A percentile compares a stretch with the other conserved stretches of the same genome.
Evolutionary conservation across 2,329 filamentous ascomycete genomes (phyloP).

Genomic region (Diaporthe eres): DNA sequence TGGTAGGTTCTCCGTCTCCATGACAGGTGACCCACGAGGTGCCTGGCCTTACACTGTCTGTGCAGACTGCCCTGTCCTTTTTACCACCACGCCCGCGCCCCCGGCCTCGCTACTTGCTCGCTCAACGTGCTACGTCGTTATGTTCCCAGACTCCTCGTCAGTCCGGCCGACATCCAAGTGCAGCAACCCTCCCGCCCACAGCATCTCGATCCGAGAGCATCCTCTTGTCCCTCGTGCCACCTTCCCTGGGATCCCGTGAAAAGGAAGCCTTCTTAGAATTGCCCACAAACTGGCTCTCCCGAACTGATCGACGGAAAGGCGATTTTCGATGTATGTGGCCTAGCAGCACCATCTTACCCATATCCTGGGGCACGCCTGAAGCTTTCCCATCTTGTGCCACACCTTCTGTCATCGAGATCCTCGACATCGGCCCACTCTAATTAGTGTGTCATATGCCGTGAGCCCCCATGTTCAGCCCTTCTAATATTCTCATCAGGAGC

Average conservation of each 20-base stretch:
- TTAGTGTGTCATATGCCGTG: conserved; percentile 35
- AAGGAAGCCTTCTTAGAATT: not conserved
- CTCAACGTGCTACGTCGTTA: conserved; percentile 30
- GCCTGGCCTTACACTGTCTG: conserved; percentile 31
- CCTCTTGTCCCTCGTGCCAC: conserved; percentile 9
- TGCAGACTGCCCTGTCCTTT: conserved; percentile 33
- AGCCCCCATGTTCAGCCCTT: conserved; percentile 34
- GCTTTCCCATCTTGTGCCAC: conserved; percentile 39
- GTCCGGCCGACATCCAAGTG: conserved; percentile 12
- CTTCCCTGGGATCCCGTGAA: not conserved
- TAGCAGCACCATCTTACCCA: conserved; percentile 27
- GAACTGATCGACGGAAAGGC: conserved; percentile 33
- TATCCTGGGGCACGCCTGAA: conserved; percentile 35
- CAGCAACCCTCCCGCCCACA: conserved; percentile 7
- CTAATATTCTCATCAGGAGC: conserved; percentile 27
- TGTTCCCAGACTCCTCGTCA: conserved; percentile 28
- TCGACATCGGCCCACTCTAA: conserved; percentile 37
- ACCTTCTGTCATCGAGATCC: conserved; percentile 41
- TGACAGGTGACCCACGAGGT: conserved; percentile 36
- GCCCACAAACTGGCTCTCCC: not conserved
- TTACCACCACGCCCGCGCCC: conserved; percentile 22
- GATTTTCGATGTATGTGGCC: conserved; percentile 34
- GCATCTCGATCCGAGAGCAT: conserved; percentile 19
- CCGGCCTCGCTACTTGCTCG: conserved; percentile 15
- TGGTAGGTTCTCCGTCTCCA: conserved; percentile 32